Evolutionary conservation across 345 rosid species (phyloP).

Genomic region (Gossypium ekmanianum): DNA sequence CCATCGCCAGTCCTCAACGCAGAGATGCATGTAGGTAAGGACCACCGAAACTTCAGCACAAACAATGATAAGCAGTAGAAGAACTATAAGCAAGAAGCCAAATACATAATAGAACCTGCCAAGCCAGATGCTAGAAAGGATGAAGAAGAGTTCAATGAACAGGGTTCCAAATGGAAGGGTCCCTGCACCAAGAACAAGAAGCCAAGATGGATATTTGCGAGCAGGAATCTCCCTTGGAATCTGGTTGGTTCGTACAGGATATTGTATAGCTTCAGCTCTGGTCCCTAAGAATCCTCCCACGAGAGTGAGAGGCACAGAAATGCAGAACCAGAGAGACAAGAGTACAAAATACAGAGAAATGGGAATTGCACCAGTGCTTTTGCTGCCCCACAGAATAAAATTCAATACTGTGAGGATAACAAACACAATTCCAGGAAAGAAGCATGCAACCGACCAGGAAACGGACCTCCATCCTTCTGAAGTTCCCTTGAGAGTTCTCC

Average conservation of each 20-base stretch:
- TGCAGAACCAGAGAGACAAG: constrained; percentile 78
- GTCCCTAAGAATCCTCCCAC: constrained; percentile 77
- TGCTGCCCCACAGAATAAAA: constrained; percentile 75
- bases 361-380: constrained; percentile 79
- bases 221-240: constrained; percentile 85
- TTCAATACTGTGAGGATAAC: constrained; percentile 62
- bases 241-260: constrained; percentile 70
- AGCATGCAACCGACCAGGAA: constrained; percentile 67
- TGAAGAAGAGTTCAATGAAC: constrained; percentile 75
- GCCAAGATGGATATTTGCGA: constrained; percentile 80
- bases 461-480: constrained; percentile 76
- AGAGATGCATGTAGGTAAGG: constrained; percentile 79
- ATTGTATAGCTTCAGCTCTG: constrained; percentile 55
- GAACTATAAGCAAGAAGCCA: constrained; percentile 70
- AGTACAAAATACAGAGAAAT: constrained; percentile 65
- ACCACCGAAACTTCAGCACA: constrained; percentile 85
- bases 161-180: constrained; percentile 79
- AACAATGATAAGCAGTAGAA: constrained; percentile 55
- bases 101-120: constrained; percentile 79
- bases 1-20: constrained; percentile 88
- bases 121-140: constrained; percentile 86
- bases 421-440: constrained; percentile 82
- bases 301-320: constrained; percentile 75
- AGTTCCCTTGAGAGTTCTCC: constrained; percentile 74
- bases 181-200: constrained; percentile 84